These are phyloP conservation scores for Pseudoneurospora amorphoporcata DNA, from an alignment of 495 filamentous ascomycete genomes.

Conservation along the genomic window DNA sequence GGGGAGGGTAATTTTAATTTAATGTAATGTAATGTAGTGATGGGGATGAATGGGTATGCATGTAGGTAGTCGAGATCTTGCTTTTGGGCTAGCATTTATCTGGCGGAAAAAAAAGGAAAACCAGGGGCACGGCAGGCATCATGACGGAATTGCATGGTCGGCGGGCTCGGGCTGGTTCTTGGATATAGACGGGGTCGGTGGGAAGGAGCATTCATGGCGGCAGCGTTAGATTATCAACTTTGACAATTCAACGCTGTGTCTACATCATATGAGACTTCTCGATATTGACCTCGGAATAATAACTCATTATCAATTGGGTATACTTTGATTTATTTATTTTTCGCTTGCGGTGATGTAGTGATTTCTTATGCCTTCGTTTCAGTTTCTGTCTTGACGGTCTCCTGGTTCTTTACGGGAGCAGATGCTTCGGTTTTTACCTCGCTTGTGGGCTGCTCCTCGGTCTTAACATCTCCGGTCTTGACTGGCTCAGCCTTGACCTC, in stretches of 20 bases:
- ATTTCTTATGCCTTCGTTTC: not conserved
- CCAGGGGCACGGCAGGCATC: not conserved
- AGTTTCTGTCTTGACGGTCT: not conserved
- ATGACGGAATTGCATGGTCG: not conserved
- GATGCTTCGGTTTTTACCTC: not conserved
- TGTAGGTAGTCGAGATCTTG: not conserved
- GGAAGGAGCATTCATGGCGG: not conserved
- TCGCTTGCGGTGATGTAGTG: not conserved
- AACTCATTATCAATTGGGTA: not conserved
- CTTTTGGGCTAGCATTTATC: not conserved
- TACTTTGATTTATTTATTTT: not conserved
- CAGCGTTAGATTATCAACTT: not conserved
- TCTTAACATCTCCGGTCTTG: not conserved
- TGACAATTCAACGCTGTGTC: not conserved
- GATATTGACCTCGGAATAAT: not conserved
- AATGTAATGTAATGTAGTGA: not conserved
- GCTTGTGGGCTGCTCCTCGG: not conserved
- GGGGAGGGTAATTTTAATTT: not conserved
- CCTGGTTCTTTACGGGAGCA: not conserved
- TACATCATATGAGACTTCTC: not conserved
- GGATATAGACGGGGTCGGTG: not conserved
- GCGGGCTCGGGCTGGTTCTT: not conserved
- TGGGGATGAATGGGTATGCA: not conserved
- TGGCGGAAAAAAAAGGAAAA: not conserved
- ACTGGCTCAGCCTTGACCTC: not conserved